phyloP scores from a whole-genome alignment of 345 rosid species.

The Salix udensis region DNA sequence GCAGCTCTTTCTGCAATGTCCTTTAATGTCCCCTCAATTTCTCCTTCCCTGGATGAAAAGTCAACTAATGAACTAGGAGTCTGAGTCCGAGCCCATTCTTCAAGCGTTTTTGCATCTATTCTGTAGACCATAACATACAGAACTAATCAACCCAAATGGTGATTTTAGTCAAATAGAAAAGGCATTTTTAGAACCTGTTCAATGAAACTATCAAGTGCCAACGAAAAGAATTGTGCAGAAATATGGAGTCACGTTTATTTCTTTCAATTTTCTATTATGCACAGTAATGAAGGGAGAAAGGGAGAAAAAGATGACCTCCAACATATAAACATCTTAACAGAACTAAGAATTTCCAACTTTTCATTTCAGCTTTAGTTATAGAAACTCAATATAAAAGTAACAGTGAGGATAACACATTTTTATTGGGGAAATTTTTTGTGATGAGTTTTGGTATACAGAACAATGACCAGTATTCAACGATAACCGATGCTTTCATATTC shows the following conservation, averaged over 20 bases:
- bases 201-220: neutral
- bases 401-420: neutral
- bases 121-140: conserved; percentile 32
- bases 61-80: conserved; percentile 63
- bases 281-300: neutral
- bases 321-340: neutral
- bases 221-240: neutral
- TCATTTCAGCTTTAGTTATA: neutral
- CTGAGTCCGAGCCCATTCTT: conserved; percentile 87
- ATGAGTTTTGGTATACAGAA: neutral
- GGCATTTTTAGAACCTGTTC: neutral
- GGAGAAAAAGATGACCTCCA: neutral
- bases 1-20: conserved; percentile 80
- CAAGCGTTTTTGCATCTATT: conserved; percentile 77
- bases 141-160: neutral
- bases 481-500: neutral
- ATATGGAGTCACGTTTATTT: neutral
- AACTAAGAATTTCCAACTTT: neutral
- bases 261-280: neutral
- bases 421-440: neutral
- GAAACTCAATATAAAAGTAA: neutral
- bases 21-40: conserved; percentile 69
- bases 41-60: conserved; percentile 74
- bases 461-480: neutral
- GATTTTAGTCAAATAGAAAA: neutral